Evolutionary conservation across 1,139 yeast species (phyloP), one percentile per base, ranked within the genome.

Genomic region (Williopsis jadinii): DNA sequence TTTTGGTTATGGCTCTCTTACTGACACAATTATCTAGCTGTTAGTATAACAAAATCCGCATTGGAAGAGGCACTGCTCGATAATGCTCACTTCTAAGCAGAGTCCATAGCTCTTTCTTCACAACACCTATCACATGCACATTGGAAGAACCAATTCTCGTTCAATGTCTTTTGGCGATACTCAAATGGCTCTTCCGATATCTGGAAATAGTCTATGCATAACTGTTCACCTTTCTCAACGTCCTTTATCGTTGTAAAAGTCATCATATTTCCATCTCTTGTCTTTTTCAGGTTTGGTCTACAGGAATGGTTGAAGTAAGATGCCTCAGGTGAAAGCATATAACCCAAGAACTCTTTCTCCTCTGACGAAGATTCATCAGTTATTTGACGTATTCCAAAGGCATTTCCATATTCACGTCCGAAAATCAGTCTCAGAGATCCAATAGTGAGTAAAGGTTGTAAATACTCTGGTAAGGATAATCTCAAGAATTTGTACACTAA

Each of bases 251-350:
- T 53, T 14, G 53, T 59, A 49, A 70, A 71, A 2, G 44, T 41
- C 68, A 71, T 62, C 9, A 48, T 50, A 12, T 67, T 54, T 2
- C 60, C 65, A 1, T 40, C 41, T 15, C 75, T 59, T 14, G 46
- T 46, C 44, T 70, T 71, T 9, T 46, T 50, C 26, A 78, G 52
- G 45, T 73, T 76, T 11, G 83, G 80, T 3, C 55, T 57, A 58
- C 85, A 81, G 2, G 82, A 76, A 55, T 82, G 88, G 53, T 82
- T 82, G 66, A 82, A 82, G 52, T 68, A 81, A 2, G 88, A 81
- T 0, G 84, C 86, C 14, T 74, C 70, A 0, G 88, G 85, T 46
- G 70, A 78, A 2, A 82, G 69, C n/a, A 77, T 73, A 50, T 77
- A 78, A 0, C 90, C 90, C 40, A 80, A 67, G 51, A 75, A 80